phyloP scores from a whole-genome alignment of 164 flowering plant genomes.

The Chimonanthus salicifolius region DNA sequence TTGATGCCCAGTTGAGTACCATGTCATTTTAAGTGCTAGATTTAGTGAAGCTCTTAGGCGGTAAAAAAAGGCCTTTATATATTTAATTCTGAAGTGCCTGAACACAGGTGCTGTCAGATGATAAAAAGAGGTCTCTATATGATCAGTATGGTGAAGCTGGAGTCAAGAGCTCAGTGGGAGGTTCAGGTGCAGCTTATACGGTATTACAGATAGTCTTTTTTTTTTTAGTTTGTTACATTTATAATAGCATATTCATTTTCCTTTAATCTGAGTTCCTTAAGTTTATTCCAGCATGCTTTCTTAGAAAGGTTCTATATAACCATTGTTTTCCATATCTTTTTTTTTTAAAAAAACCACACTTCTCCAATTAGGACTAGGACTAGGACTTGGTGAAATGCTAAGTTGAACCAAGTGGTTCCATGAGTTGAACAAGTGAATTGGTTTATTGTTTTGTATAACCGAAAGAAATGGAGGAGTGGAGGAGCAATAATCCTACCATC shows the following conservation, averaged over 20 bases:
- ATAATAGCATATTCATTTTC: background rate
- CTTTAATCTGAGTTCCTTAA: background rate
- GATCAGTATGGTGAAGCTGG: constrained; percentile 99
- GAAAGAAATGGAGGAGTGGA: no score
- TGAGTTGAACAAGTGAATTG: no score
- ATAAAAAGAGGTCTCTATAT: constrained; percentile 85
- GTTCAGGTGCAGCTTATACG: constrained; percentile 70
- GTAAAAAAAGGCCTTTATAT: background rate
- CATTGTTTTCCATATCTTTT: no score
- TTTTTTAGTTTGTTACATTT: background rate
- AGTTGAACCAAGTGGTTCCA: no score
- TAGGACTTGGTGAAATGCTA: no score
- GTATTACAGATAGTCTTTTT: constrained; percentile 32
- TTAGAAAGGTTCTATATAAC: no score
- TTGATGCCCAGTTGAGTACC: background rate
- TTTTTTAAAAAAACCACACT: no score
- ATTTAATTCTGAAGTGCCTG: constrained; percentile 43
- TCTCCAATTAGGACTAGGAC: no score
- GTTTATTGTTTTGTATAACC: no score
- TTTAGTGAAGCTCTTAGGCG: constrained; percentile 1
- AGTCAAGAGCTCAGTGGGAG: constrained; percentile 78
- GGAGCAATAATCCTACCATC: no score
- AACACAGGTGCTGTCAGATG: constrained; percentile 98
- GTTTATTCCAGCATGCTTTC: background rate
- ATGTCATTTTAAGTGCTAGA: constrained; percentile 2